Conservation (phyloP, 805 yeast genomes). For the Middelhovenomyces tepae region DNA sequence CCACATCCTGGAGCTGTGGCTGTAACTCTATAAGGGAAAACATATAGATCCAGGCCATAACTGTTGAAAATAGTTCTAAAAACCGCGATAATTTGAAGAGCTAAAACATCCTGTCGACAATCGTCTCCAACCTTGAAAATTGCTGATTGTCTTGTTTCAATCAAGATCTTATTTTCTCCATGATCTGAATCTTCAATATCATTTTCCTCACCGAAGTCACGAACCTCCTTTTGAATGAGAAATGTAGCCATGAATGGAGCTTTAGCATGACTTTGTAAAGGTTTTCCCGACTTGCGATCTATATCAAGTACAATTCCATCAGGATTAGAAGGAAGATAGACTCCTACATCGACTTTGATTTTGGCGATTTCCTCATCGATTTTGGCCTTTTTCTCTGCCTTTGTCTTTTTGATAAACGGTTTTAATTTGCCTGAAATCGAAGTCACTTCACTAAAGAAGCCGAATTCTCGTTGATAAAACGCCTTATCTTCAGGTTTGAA, state of each 20-base stretch:
- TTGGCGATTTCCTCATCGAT: constrained; percentile 92
- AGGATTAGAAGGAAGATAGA: constrained; percentile 91
- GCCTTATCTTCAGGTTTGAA: constrained; percentile 53
- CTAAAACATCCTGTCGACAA: constrained; percentile 94
- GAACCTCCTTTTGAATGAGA: constrained; percentile 57
- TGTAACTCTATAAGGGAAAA: constrained; percentile 89
- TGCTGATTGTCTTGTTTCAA: constrained; percentile 84
- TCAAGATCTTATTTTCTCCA: constrained; percentile 25
- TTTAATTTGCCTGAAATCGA: constrained; percentile 89
- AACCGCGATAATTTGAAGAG: constrained; percentile 82
- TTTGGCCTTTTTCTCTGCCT: constrained; percentile 91
- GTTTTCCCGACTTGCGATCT: constrained; percentile 84
- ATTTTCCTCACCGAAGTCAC: constrained; percentile 28
- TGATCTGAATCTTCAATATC: constrained; percentile 23
- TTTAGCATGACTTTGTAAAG: constrained; percentile 95
- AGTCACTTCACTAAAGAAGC: constrained; percentile 85
- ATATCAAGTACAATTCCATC: constrained; percentile 92
- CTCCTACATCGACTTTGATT: constrained; percentile 68
- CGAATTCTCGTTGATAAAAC: constrained; percentile 76
- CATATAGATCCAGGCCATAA: constrained; percentile 82
- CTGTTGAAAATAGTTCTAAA: constrained; percentile 86
- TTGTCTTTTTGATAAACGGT: constrained; percentile 87
- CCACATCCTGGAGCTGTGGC: constrained; percentile 99
- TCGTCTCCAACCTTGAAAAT: constrained; percentile 99
- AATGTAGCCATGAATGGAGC: constrained; percentile 98